Percentiles rank a stretch among this genome's conserved stretches.
phyloP scores from a whole-genome alignment of 2,329 filamentous ascomycete species.

The Alternaria incomplexa region DNA sequence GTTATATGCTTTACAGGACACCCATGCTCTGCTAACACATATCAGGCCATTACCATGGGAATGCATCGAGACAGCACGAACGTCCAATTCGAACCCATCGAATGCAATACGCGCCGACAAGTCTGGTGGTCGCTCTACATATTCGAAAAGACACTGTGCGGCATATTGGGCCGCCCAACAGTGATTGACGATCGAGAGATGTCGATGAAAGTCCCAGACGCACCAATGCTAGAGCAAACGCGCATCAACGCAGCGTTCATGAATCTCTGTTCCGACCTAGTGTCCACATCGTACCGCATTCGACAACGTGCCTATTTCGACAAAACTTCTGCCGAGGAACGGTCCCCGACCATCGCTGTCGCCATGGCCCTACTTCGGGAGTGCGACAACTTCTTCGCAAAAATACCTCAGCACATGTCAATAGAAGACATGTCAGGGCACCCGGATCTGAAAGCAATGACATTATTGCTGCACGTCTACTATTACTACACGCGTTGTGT shows the following conservation, averaged over 20 bases:
- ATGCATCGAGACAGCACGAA: conserved; percentile 53
- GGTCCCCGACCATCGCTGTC: conserved; percentile 22
- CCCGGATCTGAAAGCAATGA: conserved; percentile 17
- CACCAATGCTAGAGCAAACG: conserved; percentile 23
- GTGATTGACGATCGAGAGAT: conserved; percentile 35
- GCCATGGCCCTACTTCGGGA: conserved; percentile 28
- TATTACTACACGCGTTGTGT: conserved; percentile 33
- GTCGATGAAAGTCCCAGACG: conserved; percentile 27
- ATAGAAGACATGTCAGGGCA: conserved; percentile 13
- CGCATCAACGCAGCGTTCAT: conserved; percentile 23
- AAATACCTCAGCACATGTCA: conserved; percentile 19
- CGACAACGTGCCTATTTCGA: conserved; percentile 33
- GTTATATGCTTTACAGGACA: background rate
- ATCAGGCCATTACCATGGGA: conserved; percentile 50
- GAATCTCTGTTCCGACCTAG: conserved; percentile 13
- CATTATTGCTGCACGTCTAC: conserved; percentile 30
- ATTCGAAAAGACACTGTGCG: conserved; percentile 34
- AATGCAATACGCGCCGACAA: conserved; percentile 32
- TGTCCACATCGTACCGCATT: conserved; percentile 26
- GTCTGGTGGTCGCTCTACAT: conserved; percentile 38
- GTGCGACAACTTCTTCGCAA: conserved; percentile 24
- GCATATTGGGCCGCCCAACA: conserved; percentile 33
- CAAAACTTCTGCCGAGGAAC: conserved; percentile 23
- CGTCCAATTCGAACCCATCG: conserved; percentile 45
- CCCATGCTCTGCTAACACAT: background rate